These are phyloP conservation scores for Lactuca saligna DNA, from an alignment of 129 eudicot species.

Conservation along the genomic window DNA sequence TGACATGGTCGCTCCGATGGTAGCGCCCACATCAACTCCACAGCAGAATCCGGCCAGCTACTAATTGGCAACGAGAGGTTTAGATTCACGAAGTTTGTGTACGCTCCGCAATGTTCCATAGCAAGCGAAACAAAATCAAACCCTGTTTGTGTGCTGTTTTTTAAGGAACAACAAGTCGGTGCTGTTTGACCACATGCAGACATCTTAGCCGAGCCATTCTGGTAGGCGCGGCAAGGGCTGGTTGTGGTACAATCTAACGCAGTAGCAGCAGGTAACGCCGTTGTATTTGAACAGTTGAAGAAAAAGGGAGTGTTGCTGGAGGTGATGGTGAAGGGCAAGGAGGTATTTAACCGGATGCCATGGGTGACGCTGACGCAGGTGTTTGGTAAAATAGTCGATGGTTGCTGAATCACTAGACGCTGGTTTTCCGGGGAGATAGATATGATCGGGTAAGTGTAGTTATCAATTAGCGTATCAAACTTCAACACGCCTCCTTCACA, in stretches of 20 bases:
- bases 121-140: slow-evolving; percentile 37
- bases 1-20: slow-evolving; percentile 56
- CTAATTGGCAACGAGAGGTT: slow-evolving; percentile 34
- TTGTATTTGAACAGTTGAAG: slow-evolving; percentile 38
- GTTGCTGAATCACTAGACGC: slow-evolving; percentile 43
- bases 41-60: slow-evolving; percentile 50
- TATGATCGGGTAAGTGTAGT: slow-evolving; percentile 41
- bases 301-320: slow-evolving; percentile 42
- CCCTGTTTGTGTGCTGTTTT: slow-evolving; percentile 43
- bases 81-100: slow-evolving; percentile 47
- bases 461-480: slow-evolving; percentile 39
- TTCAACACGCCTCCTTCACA: slow-evolving; percentile 45
- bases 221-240: slow-evolving; percentile 41
- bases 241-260: slow-evolving; percentile 46
- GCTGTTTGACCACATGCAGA: slow-evolving; percentile 20
- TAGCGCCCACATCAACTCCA: slow-evolving; percentile 55
- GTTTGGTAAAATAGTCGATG: slow-evolving; percentile 18
- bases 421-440: slow-evolving; percentile 42
- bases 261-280: slow-evolving; percentile 23
- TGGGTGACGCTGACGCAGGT: slow-evolving; percentile 38
- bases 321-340: slow-evolving; percentile 49
- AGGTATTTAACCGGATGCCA: slow-evolving; percentile 44
- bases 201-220: slow-evolving; percentile 23
- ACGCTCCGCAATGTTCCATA: slow-evolving; percentile 38
- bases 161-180: slow-evolving; percentile 37